Conservation (phyloP, 1,284 basidiomycete species). For the Boletus sp. region DNA sequence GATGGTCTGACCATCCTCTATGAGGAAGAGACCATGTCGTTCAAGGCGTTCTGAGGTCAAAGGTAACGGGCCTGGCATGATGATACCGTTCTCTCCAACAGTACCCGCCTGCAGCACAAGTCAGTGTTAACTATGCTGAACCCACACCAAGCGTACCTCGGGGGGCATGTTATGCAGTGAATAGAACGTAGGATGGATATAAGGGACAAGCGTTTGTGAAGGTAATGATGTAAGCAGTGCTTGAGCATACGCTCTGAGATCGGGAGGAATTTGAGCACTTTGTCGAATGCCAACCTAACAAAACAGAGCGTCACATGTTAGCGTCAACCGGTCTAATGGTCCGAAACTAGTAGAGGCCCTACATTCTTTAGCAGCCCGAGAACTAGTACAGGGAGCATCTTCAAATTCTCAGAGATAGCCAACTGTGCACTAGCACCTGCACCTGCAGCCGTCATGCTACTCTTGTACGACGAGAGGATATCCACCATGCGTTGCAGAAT, state of each 20-base stretch:
- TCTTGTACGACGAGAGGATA: conserved; percentile 92
- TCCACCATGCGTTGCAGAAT: conserved; percentile 91
- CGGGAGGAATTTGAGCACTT: conserved; percentile 95
- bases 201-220: conserved; percentile 89
- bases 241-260: conserved; percentile 95
- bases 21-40: conserved; percentile 94
- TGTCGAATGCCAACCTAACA: conserved; percentile 88
- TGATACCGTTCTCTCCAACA: conserved; percentile 79
- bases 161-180: conserved; percentile 96
- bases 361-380: conserved; percentile 96
- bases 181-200: conserved; percentile 95
- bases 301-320: conserved; percentile 5
- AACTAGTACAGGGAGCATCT: conserved; percentile 89
- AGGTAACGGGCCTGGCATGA: conserved; percentile 87
- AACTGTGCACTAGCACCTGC: conserved; percentile 95
- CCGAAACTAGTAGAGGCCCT: conserved; percentile 29
- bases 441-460: conserved; percentile 93
- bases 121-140: conserved; percentile 17
- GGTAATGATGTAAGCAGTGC: conserved; percentile 91
- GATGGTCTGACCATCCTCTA: conserved; percentile 97
- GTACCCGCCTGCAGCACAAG: conserved; percentile 65
- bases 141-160: conserved; percentile 57
- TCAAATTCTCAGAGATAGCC: conserved; percentile 90
- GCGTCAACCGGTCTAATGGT: background rate
- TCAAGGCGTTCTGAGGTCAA: conserved; percentile 93